These are phyloP conservation scores for Monosporascus sp. DNA, from an alignment of 2,329 filamentous ascomycete genomes.

Conservation along the genomic window DNA sequence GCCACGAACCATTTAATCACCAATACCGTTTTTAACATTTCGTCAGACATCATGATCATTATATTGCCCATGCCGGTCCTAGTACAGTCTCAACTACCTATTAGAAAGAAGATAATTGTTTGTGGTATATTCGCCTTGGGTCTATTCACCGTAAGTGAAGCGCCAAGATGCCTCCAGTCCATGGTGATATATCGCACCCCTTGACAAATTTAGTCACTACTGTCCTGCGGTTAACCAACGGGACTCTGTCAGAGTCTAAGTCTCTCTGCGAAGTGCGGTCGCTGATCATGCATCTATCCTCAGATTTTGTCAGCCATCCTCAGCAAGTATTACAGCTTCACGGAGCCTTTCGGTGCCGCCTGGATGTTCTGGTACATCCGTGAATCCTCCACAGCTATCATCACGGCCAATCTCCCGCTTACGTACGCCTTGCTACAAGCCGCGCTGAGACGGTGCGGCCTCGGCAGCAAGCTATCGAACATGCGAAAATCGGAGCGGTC, in stretches of 20 bases:
- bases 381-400: constrained; percentile 40
- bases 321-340: constrained; percentile 40
- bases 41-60: constrained; percentile 56
- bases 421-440: constrained; percentile 38
- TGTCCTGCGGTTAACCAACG: background rate
- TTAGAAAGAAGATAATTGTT: constrained; percentile 49
- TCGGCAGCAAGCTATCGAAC: constrained; percentile 25
- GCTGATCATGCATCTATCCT: background rate
- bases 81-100: constrained; percentile 41
- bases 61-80: constrained; percentile 51
- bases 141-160: constrained; percentile 37
- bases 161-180: too few relatives aligned
- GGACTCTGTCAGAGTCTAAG: background rate
- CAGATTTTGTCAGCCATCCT: constrained; percentile 47
- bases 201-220: background rate
- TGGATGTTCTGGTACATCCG: constrained; percentile 43
- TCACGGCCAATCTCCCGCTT: constrained; percentile 38
- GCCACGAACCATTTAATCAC: constrained; percentile 53
- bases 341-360: constrained; percentile 29
- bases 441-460: constrained; percentile 30
- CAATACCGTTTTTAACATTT: constrained; percentile 55
- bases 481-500: constrained; percentile 17
- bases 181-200: background rate
- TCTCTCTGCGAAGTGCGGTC: too few relatives aligned
- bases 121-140: constrained; percentile 40